Conservation (phyloP, 1,284 basidiomycete genomes). For the Apiotrichum mycotoxinovorans region DNA sequence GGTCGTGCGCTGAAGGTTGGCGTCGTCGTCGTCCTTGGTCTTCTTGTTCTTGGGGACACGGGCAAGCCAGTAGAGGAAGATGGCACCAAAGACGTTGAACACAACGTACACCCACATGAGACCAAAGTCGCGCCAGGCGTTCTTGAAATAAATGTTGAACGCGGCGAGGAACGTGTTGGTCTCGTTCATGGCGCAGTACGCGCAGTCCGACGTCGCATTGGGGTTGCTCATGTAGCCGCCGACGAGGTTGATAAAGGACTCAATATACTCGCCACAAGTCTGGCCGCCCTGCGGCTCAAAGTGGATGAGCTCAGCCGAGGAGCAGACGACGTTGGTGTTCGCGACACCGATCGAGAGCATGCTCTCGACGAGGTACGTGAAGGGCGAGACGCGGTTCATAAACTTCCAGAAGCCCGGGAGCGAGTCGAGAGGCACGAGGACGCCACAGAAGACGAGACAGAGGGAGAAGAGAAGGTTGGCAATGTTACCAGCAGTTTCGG, state of each 20-base stretch:
- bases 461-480: conserved; percentile 51
- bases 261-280: conserved; percentile 51
- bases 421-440: conserved; percentile 38
- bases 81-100: conserved; percentile 55
- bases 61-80: conserved; percentile 44
- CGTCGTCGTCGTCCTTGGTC: conserved; percentile 10
- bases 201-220: conserved; percentile 40
- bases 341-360: conserved; percentile 55
- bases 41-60: conserved; percentile 33
- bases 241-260: conserved; percentile 34
- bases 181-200: conserved; percentile 51
- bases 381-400: conserved; percentile 76
- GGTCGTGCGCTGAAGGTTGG: conserved; percentile 10
- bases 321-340: conserved; percentile 48
- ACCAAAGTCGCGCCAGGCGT: conserved; percentile 63
- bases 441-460: conserved; percentile 64
- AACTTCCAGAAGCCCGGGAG: conserved; percentile 73
- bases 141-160: conserved; percentile 59
- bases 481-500: conserved; percentile 51
- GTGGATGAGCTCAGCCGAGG: conserved; percentile 43
- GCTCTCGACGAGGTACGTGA: conserved; percentile 56
- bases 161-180: conserved; percentile 60
- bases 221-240: conserved; percentile 47
- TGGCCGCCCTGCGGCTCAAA: conserved; percentile 48
- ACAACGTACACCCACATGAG: conserved; percentile 62